These are phyloP conservation scores for Daldinia vernicosa DNA, from an alignment of 495 filamentous ascomycete genomes.

Conservation along the genomic window DNA sequence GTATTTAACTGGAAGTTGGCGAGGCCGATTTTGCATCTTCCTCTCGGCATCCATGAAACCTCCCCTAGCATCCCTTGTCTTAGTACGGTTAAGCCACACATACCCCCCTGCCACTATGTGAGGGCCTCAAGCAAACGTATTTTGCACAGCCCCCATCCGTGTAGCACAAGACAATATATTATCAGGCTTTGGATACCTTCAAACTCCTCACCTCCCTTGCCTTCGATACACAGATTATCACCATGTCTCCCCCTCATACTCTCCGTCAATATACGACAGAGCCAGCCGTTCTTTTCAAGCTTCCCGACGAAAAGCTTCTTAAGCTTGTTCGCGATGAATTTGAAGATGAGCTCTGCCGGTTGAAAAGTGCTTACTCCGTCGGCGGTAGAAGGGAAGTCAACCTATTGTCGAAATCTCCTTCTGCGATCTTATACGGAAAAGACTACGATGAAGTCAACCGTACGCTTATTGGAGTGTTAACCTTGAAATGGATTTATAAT, in stretches of 20 bases:
- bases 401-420: constrained; percentile 38
- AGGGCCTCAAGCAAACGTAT: neutral
- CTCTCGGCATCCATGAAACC: neutral
- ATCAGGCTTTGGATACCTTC: neutral
- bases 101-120: too few relatives aligned
- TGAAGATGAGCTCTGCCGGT: constrained; percentile 30
- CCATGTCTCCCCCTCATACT: constrained; percentile 3
- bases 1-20: neutral
- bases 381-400: constrained; percentile 11
- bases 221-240: neutral
- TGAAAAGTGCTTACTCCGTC: constrained; percentile 35
- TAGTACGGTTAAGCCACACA: neutral
- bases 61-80: neutral
- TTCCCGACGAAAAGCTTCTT: constrained; percentile 29
- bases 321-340: constrained; percentile 25
- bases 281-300: constrained; percentile 21
- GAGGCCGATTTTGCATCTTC: neutral
- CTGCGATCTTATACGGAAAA: constrained; percentile 37
- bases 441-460: constrained; percentile 52
- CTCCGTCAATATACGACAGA: neutral
- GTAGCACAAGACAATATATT: neutral
- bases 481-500: constrained; percentile 49
- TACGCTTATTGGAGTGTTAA: constrained; percentile 46
- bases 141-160: neutral
- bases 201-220: too few relatives aligned